phyloP scores from a whole-genome alignment of 495 filamentous ascomycete genomes.

The Xylona heveae region DNA sequence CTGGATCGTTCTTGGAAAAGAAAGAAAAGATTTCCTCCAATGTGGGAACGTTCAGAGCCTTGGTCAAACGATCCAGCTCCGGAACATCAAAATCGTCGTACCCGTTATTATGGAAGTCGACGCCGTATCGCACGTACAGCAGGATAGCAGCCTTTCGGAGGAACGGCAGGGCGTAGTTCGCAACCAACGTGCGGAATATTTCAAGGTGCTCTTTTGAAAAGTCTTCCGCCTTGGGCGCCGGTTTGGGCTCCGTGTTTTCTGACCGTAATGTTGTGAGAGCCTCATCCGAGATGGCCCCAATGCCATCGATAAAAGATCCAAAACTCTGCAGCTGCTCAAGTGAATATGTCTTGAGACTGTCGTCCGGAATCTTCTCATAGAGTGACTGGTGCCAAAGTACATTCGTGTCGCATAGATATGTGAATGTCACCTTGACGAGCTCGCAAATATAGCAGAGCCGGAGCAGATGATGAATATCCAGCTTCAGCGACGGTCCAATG shows the following conservation, averaged over 20 bases:
- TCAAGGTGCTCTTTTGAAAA: conserved; percentile 9
- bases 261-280: no score
- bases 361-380: background rate
- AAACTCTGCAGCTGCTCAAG: conserved; percentile 3
- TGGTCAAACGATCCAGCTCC: conserved; percentile 66
- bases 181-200: conserved; percentile 30
- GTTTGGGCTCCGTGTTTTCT: no score
- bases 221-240: no score
- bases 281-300: conserved; percentile 1
- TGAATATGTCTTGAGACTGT: background rate
- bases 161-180: conserved; percentile 74
- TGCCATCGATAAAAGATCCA: conserved; percentile 2
- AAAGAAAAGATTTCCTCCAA: conserved; percentile 56
- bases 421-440: conserved; percentile 70
- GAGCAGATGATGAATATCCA: conserved; percentile 65
- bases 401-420: no score
- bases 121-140: conserved; percentile 68
- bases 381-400: conserved; percentile 13
- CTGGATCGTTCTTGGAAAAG: conserved; percentile 13
- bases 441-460: conserved; percentile 85
- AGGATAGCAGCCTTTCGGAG: conserved; percentile 69
- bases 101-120: conserved; percentile 63
- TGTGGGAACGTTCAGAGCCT: conserved; percentile 49
- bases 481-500: conserved; percentile 44
- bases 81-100: conserved; percentile 40